Evolutionary conservation across 371 early-diverging fungal species (phyloP).

Genomic region (Mucor indicus): DNA sequence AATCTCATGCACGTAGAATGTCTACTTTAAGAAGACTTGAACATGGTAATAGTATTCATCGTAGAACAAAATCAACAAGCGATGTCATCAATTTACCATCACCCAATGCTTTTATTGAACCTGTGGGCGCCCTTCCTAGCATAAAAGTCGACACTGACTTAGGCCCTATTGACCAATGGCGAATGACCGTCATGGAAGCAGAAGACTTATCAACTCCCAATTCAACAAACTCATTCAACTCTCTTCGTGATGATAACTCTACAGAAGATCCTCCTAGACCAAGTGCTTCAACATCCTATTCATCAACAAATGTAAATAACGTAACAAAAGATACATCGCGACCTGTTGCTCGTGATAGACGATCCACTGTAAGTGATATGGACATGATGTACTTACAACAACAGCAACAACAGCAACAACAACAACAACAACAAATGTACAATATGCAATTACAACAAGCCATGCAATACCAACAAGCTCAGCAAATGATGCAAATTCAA

Average conservation of each 20-base stretch:
- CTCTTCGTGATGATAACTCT: too few species aligned
- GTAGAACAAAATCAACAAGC: constrained; percentile 24
- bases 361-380: constrained; percentile 32
- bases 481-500: constrained; percentile 27
- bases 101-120: neutral
- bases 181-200: constrained; percentile 16
- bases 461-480: constrained; percentile 31
- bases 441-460: constrained; percentile 27
- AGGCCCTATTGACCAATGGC: constrained; percentile 25
- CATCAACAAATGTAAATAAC: too few species aligned
- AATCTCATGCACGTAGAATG: constrained; percentile 21
- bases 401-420: constrained; percentile 26
- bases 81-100: constrained; percentile 11
- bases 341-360: constrained; percentile 13
- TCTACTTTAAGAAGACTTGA: constrained; percentile 28
- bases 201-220: constrained; percentile 10
- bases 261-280: too few species aligned
- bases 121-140: neutral
- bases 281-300: too few species aligned
- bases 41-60: constrained; percentile 27
- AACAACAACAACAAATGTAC: constrained; percentile 19
- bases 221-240: constrained; percentile 1
- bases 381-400: constrained; percentile 29
- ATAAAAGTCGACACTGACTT: neutral
- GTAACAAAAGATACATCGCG: too few species aligned